Evolutionary conservation across 805 yeast genomes (phyloP).

Genomic region (Nakazawaea anatomiae): DNA sequence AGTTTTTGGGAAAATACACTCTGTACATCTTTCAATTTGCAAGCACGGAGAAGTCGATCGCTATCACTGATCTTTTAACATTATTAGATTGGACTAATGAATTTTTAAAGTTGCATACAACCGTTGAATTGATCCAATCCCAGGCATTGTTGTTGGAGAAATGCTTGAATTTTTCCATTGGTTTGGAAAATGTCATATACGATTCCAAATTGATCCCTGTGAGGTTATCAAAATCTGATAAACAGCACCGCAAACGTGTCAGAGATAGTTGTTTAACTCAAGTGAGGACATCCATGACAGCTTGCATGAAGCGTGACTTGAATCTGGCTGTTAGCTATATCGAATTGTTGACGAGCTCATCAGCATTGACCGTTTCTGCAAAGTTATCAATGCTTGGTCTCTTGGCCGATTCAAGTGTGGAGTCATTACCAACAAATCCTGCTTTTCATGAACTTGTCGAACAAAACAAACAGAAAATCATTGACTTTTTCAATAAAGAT

Average conservation of each 20-base stretch:
- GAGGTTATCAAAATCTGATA: not conserved
- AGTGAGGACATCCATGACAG: not conserved
- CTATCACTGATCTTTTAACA: slow-evolving; percentile 51
- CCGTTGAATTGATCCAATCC: slow-evolving; percentile 18
- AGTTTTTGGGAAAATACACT: slow-evolving; percentile 28
- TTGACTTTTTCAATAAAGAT: slow-evolving; percentile 28
- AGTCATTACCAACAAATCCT: slow-evolving; percentile 11
- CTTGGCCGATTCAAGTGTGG: not conserved
- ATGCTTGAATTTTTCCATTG: slow-evolving; percentile 24
- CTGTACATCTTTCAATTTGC: slow-evolving; percentile 32
- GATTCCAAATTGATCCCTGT: slow-evolving; percentile 15
- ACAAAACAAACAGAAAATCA: slow-evolving; percentile 12
- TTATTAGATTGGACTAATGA: slow-evolving; percentile 52
- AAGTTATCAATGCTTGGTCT: slow-evolving; percentile 4
- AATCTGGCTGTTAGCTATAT: slow-evolving; percentile 12
- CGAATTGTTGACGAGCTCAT: not conserved
- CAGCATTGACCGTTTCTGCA: not conserved
- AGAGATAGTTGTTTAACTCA: slow-evolving; percentile 2
- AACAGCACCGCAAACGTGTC: slow-evolving; percentile 8
- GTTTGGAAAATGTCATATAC: slow-evolving; percentile 15
- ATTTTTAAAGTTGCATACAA: slow-evolving; percentile 22
- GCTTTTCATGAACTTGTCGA: slow-evolving; percentile 6
- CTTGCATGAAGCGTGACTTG: not conserved
- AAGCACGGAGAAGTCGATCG: slow-evolving; percentile 31
- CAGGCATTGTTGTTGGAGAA: slow-evolving; percentile 35